Conservation (phyloP, 441 rosid species). For the Codiaeum variegatum region DNA sequence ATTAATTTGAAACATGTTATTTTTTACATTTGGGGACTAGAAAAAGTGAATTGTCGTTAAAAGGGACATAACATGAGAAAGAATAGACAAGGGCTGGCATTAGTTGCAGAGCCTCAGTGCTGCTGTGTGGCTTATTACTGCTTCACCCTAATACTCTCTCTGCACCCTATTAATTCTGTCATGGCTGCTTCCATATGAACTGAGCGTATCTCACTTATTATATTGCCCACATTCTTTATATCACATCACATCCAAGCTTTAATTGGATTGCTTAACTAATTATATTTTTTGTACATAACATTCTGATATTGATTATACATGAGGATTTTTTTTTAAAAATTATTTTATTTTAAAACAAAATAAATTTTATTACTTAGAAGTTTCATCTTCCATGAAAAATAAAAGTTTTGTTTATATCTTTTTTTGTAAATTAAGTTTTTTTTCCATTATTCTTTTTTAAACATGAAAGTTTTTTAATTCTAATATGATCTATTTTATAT, state of each 20-base stretch:
- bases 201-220: neutral
- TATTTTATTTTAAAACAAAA: too few species aligned
- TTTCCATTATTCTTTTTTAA: too few species aligned
- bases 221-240: neutral
- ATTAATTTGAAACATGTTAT: neutral
- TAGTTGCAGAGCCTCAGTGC: slow-evolving; percentile 20
- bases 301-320: too few species aligned
- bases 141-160: neutral
- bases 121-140: slow-evolving; percentile 1
- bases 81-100: slow-evolving; percentile 25
- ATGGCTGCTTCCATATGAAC: neutral
- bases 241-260: neutral
- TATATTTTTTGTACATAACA: too few species aligned
- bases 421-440: too few species aligned
- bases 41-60: slow-evolving; percentile 22
- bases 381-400: too few species aligned
- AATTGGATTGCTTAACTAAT: neutral
- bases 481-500: too few species aligned
- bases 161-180: neutral
- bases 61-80: slow-evolving; percentile 35
- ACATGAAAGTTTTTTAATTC: too few species aligned
- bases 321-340: too few species aligned
- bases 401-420: too few species aligned
- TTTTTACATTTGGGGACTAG: neutral
- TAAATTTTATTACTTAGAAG: too few species aligned